A percentile compares a stretch with the other conserved stretches of the same genome.
phyloP scores from a whole-genome alignment of 2,329 filamentous ascomycete genomes.

The Septoria linicola region DNA sequence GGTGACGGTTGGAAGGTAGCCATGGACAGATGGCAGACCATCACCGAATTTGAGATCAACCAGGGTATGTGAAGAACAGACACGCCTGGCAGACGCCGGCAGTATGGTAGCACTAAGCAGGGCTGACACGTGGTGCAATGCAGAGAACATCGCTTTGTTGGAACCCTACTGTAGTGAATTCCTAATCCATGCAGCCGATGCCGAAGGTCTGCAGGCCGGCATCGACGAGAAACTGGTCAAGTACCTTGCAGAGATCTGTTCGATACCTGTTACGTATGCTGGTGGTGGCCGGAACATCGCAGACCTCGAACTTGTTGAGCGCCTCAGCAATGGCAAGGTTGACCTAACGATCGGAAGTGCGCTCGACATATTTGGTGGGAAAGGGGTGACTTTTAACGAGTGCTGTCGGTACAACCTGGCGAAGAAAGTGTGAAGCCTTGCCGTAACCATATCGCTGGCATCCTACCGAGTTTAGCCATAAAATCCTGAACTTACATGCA shows the following conservation, averaged over 20 bases:
- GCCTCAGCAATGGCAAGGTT: slow-evolving; percentile 74
- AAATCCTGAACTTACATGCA: neutral
- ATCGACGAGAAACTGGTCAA: slow-evolving; percentile 83
- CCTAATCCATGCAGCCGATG: slow-evolving; percentile 93
- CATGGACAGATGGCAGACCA: slow-evolving; percentile 98
- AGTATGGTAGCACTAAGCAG: slow-evolving; percentile 13
- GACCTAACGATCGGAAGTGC: slow-evolving; percentile 96
- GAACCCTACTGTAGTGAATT: slow-evolving; percentile 96
- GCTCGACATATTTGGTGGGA: slow-evolving; percentile 90
- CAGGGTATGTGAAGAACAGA: slow-evolving; percentile 57
- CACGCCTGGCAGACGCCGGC: slow-evolving; percentile 11
- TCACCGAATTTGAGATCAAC: slow-evolving; percentile 93
- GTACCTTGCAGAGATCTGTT: slow-evolving; percentile 78
- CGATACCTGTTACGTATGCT: slow-evolving; percentile 91
- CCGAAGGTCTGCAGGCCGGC: slow-evolving; percentile 87
- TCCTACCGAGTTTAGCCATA: slow-evolving; percentile 7
- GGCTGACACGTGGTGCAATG: slow-evolving; percentile 19
- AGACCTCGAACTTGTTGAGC: slow-evolving; percentile 79
- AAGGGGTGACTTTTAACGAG: slow-evolving; percentile 80
- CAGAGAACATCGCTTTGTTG: slow-evolving; percentile 75
- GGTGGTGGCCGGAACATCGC: slow-evolving; percentile 82
- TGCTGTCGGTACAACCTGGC: slow-evolving; percentile 79
- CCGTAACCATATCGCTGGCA: slow-evolving; percentile 3
- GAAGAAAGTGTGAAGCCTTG: slow-evolving; percentile 13
- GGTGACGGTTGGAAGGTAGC: slow-evolving; percentile 88